Conservation (phyloP, 345 rosid species). For the Populus tremula region DNA sequence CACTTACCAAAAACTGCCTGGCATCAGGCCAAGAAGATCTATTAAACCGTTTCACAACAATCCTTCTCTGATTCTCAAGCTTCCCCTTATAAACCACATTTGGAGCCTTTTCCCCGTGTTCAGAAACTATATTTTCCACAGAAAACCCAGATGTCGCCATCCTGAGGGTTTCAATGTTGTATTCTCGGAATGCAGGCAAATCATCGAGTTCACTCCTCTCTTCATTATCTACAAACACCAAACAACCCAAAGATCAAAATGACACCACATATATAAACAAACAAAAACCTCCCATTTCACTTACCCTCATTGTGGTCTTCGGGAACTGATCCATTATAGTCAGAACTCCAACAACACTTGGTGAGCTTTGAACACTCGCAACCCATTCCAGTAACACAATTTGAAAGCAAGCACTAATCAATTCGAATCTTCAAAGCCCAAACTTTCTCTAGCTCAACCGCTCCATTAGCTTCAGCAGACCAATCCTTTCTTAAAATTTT, state of each 20-base stretch:
- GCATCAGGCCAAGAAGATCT: slow-evolving; percentile 48
- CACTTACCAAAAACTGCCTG: slow-evolving; percentile 40
- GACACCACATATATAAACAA: slow-evolving; percentile 2
- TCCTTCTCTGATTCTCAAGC: slow-evolving; percentile 39
- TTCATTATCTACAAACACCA: slow-evolving; percentile 25
- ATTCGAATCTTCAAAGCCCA: not conserved
- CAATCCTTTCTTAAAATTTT: not conserved
- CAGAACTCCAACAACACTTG: slow-evolving; percentile 37
- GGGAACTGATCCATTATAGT: slow-evolving; percentile 22
- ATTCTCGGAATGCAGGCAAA: slow-evolving; percentile 37
- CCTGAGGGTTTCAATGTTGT: slow-evolving; percentile 34
- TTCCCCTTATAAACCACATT: slow-evolving; percentile 47
- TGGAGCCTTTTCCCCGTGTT: slow-evolving; percentile 48
- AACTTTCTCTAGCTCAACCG: not conserved
- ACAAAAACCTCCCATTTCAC: slow-evolving; percentile 12
- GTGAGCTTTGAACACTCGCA: slow-evolving; percentile 43
- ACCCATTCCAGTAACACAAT: slow-evolving; percentile 32
- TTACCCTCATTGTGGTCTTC: slow-evolving; percentile 34
- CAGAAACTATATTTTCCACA: slow-evolving; percentile 45
- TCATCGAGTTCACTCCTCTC: slow-evolving; percentile 25
- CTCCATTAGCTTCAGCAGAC: not conserved
- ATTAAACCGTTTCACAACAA: slow-evolving; percentile 43
- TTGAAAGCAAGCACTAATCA: not conserved
- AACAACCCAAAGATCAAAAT: slow-evolving; percentile 10
- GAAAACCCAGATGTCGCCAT: slow-evolving; percentile 47